These are phyloP conservation scores for Fraxinus cuspidata DNA, from an alignment of 257 asterid species.

Conservation along the genomic window DNA sequence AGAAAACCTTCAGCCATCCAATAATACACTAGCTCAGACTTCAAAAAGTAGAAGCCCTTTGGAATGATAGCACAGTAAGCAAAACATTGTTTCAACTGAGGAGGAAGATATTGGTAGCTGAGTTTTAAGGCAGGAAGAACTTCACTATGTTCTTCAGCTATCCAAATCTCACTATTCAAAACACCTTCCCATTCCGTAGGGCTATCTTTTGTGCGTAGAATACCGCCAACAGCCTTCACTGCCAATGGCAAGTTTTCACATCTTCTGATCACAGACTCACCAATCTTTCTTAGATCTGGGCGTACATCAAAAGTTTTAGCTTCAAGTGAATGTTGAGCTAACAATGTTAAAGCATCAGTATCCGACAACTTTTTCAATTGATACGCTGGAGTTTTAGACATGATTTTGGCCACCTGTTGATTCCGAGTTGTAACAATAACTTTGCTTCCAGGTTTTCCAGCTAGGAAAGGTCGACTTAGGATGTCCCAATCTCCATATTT, in stretches of 20 bases:
- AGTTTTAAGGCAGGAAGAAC: slow-evolving; percentile 34
- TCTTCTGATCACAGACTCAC: slow-evolving; percentile 28
- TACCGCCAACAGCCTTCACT: slow-evolving; percentile 34
- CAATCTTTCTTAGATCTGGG: slow-evolving; percentile 12
- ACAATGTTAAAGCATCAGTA: slow-evolving; percentile 28
- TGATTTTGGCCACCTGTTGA: not conserved
- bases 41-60: slow-evolving; percentile 26
- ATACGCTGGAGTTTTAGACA: not conserved
- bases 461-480: not conserved
- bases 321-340: slow-evolving; percentile 32
- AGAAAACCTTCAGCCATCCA: slow-evolving; percentile 44
- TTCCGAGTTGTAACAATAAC: not conserved
- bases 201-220: slow-evolving; percentile 26
- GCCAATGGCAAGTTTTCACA: slow-evolving; percentile 38
- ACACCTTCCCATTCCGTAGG: not conserved
- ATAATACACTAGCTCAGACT: slow-evolving; percentile 26
- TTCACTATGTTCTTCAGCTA: slow-evolving; percentile 15
- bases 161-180: slow-evolving; percentile 12
- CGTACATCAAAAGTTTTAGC: slow-evolving; percentile 16
- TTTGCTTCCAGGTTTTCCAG: not conserved
- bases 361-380: not conserved
- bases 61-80: slow-evolving; percentile 37
- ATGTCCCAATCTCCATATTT: not conserved
- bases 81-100: slow-evolving; percentile 33
- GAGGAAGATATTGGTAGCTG: slow-evolving; percentile 35